Evolutionary conservation across 2,329 filamentous ascomycete species (phyloP).

Genomic region (Monosporascus cannonballus): DNA sequence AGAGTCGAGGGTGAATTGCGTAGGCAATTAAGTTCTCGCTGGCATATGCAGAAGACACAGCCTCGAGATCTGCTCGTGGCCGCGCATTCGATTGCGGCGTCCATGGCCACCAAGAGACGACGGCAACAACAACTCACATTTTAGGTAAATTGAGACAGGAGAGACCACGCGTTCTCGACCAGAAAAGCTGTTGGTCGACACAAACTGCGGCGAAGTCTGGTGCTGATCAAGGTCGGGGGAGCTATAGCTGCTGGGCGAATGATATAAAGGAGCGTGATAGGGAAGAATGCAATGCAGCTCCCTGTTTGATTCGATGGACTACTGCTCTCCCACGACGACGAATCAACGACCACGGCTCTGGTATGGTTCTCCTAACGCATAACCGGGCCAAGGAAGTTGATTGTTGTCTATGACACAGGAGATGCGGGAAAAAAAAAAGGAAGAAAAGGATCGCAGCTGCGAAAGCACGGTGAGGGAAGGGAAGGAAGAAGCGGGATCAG

Average conservation of each 20-base stretch:
- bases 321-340: not conserved
- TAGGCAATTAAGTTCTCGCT: too few species aligned
- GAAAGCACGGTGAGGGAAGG: not conserved
- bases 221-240: not conserved
- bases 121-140: not conserved
- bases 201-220: not conserved
- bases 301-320: not conserved
- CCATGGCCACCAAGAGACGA: not conserved
- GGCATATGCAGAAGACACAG: too few species aligned
- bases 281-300: not conserved
- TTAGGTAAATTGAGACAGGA: not conserved
- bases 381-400: not conserved
- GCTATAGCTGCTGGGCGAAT: not conserved
- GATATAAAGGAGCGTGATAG: not conserved
- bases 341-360: not conserved
- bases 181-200: not conserved
- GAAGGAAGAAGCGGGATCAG: slow-evolving; percentile 1
- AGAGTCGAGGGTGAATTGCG: too few species aligned
- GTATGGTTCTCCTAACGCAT: not conserved
- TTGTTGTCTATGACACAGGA: not conserved
- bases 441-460: not conserved
- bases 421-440: slow-evolving; percentile 1
- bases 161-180: not conserved
- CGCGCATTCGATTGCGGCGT: not conserved
- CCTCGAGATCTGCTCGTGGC: not conserved